Evolutionary conservation across 108 stramenopile species (phyloP), one percentile per base, ranked within the genome.

Genomic region (Cyclostephanos invisitatus): DNA sequence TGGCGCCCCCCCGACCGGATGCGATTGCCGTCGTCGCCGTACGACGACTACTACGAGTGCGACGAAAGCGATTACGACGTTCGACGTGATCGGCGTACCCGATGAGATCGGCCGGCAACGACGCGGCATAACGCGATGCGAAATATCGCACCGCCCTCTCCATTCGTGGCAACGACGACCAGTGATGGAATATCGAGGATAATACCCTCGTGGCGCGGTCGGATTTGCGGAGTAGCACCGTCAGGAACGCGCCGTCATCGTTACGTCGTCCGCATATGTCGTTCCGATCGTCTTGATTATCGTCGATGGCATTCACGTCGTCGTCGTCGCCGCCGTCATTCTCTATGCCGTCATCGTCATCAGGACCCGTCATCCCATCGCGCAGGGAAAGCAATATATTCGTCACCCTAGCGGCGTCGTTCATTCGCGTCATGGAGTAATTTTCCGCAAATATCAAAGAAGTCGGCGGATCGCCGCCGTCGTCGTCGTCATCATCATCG

Each of bases 171-270:
- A 73, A 37, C 35, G 53, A 46, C 6, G 61, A 54, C 67, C 67
- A 73, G 21, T 79, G 72, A 35, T 73, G 67, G 20, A 79, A 79
- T 2, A 79, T 36, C 15, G 78, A 29, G 18, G 78, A 68, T 0
- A 79, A 40, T 17, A 78, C 54, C 9, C 59, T 64, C 32, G 72
- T 68, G 50, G 61, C 46, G 6, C 53, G 66, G 29, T 46, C 72
- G 50, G 61, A 24, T 59, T 57, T 44, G 71, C 79, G 46, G 74
- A 75, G 49, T 72, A 66, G 50, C 60, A 54, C 38, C 65, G 40
- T 29, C 65, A 60, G 7, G n/a, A 58, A 22, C 70, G 32, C 32
- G 4, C 32, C 59, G 40, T 8, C 40, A 8, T 3, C 40, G 1
- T 11, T 0, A 40, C 40, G 10, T 11, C 40, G 10, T 40, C 40